phyloP scores from a whole-genome alignment of 2,329 filamentous ascomycete species.

The Mariannaea elegans region DNA sequence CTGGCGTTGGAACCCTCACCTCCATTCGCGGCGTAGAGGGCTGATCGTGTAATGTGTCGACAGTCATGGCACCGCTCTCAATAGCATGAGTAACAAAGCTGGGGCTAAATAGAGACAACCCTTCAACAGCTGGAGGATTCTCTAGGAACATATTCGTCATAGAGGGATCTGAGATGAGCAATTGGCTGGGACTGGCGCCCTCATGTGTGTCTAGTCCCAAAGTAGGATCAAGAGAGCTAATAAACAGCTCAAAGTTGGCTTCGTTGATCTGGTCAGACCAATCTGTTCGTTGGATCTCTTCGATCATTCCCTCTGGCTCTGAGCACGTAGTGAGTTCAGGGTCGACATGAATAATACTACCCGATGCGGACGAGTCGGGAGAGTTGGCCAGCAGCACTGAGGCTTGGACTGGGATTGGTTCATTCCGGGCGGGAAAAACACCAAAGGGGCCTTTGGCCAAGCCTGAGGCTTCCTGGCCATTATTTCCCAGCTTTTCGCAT shows the following conservation, averaged over 20 bases:
- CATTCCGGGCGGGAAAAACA: conserved; percentile 25
- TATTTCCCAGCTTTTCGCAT: conserved; percentile 26
- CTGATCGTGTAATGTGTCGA: background rate
- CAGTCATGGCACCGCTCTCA: conserved; percentile 7
- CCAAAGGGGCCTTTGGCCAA: conserved; percentile 35
- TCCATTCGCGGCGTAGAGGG: background rate
- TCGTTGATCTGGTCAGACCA: conserved; percentile 33
- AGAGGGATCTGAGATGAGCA: conserved; percentile 20
- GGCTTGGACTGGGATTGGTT: background rate
- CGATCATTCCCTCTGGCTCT: conserved; percentile 29
- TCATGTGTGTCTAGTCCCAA: conserved; percentile 19
- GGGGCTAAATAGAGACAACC: conserved; percentile 32
- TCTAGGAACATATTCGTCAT: conserved; percentile 32
- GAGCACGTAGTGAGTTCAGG: conserved; percentile 23
- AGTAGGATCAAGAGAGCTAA: conserved; percentile 22
- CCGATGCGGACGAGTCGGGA: conserved; percentile 13
- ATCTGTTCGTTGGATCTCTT: conserved; percentile 33
- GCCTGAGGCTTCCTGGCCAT: background rate
- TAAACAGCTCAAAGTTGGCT: conserved; percentile 33
- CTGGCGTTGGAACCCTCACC: conserved; percentile 3
- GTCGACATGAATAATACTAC: conserved; percentile 19
- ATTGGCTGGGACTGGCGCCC: conserved; percentile 1
- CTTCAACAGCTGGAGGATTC: conserved; percentile 33
- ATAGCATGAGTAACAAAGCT: conserved; percentile 35
- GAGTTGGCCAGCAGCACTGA: background rate